Conservation (phyloP, 106 monocot species). For the Apostasia ramifera region DNA sequence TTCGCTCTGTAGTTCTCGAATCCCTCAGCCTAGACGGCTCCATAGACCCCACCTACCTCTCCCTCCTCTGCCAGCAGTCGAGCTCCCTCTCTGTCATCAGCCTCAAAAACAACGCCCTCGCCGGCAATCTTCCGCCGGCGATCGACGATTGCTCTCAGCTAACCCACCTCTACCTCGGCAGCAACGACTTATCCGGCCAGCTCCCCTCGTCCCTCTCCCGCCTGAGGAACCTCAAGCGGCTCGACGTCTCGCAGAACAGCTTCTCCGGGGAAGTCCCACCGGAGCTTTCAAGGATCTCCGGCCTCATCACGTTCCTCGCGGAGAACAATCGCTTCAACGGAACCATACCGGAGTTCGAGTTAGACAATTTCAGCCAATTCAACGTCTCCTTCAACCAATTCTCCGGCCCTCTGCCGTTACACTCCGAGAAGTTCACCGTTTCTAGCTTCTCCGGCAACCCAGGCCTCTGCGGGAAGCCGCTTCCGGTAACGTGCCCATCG, state of each 20-base stretch:
- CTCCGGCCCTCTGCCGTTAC: conserved; percentile 15
- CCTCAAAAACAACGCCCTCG: conserved; percentile 16
- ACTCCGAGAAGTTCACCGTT: not conserved
- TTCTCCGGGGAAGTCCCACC: conserved; percentile 37
- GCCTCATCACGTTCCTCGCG: conserved; percentile 16
- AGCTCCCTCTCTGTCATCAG: conserved; percentile 10
- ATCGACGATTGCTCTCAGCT: conserved; percentile 23
- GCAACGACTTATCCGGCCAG: conserved; percentile 28
- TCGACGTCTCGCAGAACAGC: conserved; percentile 31
- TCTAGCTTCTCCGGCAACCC: conserved; percentile 18
- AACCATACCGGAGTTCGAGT: conserved; percentile 16
- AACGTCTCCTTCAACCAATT: conserved; percentile 32
- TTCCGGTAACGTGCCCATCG: conserved; percentile 9
- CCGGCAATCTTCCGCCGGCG: conserved; percentile 12
- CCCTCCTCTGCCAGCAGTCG: conserved; percentile 10
- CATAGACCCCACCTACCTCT: conserved; percentile 11
- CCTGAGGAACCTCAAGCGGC: conserved; percentile 23
- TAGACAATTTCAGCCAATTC: conserved; percentile 14
- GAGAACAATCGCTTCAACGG: conserved; percentile 25
- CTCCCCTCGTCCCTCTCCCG: conserved; percentile 22
- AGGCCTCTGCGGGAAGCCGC: conserved; percentile 25
- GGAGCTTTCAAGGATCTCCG: conserved; percentile 15
- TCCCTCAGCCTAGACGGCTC: conserved; percentile 16
- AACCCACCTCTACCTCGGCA: conserved; percentile 17
- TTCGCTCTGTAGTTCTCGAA: conserved; percentile 5